Evolutionary conservation across 805 yeast species (phyloP), one percentile per base, ranked within the genome.

Genomic region (Spathaspora hagerdaliae): DNA sequence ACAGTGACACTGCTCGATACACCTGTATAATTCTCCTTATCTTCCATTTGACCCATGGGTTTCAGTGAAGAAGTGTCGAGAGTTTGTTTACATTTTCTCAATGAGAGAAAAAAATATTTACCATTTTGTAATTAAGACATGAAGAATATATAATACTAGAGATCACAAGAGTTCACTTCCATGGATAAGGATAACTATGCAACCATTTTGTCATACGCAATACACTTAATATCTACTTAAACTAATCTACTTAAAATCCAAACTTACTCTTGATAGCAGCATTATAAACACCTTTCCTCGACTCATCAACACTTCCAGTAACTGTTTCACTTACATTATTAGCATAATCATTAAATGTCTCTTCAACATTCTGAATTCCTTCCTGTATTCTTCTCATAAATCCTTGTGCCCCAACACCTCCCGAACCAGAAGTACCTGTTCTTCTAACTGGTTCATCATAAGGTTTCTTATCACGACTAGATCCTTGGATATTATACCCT

Each of bases 281-380:
- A 33, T 69, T 69, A 47, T 81, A 74, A 46, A 81, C 51, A 32
- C 75, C 73, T 39, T 69, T 75, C 51, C 81, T 78, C 11, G 73
- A 75, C 10, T 69, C 67, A 36, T 76, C 81, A 38, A 77, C 60
- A 1, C 77, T 60, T 11, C 78, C 84, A 48, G 67, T 75, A 69
- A 82, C 66, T 12, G 75, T 61, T 50, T 81, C 82, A 47, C 78
- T 74, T 27, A 81, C 64, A 26, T 65, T 71, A 38, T 71, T 75
- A 6, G 87, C 86, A 51, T 79, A 81, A 19, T 78, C 81, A 56
- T 80, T 77, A 42, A 81, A 59, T 8, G 74, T 64, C 44, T 77
- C 82, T 53, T 81, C 87, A 13, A 79, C 57, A 2, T 66, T 53
- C 39, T 81, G 84, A 44, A 79, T 59, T 0, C 82, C 81, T 31